These are phyloP conservation scores for Thozetella sp. DNA, from an alignment of 495 filamentous ascomycete genomes.

Conservation along the genomic window DNA sequence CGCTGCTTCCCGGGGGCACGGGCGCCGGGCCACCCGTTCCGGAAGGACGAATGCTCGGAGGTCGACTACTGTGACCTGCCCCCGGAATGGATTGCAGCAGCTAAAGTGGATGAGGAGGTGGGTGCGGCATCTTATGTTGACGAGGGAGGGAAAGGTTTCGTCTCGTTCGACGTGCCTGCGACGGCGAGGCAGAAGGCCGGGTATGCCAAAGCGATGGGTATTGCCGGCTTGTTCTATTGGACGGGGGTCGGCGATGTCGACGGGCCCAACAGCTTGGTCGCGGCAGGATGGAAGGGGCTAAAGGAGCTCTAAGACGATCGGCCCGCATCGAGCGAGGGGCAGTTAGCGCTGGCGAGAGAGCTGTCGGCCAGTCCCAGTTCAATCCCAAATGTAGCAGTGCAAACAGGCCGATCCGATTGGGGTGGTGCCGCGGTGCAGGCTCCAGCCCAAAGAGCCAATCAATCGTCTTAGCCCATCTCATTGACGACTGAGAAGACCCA, in stretches of 20 bases:
- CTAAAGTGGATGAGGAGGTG: slow-evolving; percentile 48
- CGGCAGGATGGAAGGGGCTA: slow-evolving; percentile 63
- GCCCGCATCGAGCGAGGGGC: too few relatives aligned
- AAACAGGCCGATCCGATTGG: too few relatives aligned
- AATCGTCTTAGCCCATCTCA: too few relatives aligned
- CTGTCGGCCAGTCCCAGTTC: too few relatives aligned
- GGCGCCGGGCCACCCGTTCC: slow-evolving; percentile 59
- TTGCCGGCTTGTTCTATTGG: slow-evolving; percentile 86
- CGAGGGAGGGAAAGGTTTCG: slow-evolving; percentile 52
- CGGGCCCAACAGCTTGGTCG: slow-evolving; percentile 62
- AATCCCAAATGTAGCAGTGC: too few relatives aligned
- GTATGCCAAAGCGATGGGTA: slow-evolving; percentile 62
- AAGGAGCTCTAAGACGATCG: slow-evolving; percentile 28
- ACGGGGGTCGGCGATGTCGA: slow-evolving; percentile 70
- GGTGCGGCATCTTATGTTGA: slow-evolving; percentile 62
- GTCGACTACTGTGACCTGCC: slow-evolving; percentile 66
- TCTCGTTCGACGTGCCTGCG: slow-evolving; percentile 74
- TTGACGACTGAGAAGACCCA: too few relatives aligned
- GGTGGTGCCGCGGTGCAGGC: too few relatives aligned
- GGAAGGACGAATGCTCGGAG: slow-evolving; percentile 48
- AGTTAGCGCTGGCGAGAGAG: too few relatives aligned
- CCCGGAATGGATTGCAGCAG: slow-evolving; percentile 51
- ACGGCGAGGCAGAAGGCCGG: slow-evolving; percentile 73
- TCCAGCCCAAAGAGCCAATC: too few relatives aligned
- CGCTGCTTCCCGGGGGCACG: slow-evolving; percentile 68